Percentiles rank a stretch among this genome's conserved stretches.
Evolutionary conservation across 345 rosid species (phyloP).

Genomic region (Gossypium herbaceum): DNA sequence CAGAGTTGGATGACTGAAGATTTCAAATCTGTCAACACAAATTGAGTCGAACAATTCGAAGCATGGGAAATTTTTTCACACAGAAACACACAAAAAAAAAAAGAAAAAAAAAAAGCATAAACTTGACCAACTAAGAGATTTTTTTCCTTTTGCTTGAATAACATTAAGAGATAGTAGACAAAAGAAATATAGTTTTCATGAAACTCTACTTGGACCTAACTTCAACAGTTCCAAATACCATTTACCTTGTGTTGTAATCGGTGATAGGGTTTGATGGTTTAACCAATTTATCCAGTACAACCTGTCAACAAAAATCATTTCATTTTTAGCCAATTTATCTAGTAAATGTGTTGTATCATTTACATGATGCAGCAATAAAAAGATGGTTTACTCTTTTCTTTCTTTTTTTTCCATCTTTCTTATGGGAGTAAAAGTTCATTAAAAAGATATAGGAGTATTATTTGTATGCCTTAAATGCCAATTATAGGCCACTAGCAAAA

Average conservation of each 20-base stretch:
- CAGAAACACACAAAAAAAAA: not conserved
- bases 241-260: slow-evolving; percentile 87
- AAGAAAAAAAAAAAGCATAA: not conserved
- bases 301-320: slow-evolving; percentile 40
- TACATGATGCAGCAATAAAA: not conserved
- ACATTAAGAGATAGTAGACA: not conserved
- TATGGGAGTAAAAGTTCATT: not conserved
- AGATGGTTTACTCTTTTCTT: not conserved
- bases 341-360: not conserved
- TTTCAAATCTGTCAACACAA: not conserved
- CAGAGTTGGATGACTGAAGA: not conserved
- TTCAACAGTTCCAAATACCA: not conserved
- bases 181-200: not conserved
- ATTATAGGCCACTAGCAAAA: not conserved
- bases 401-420: not conserved
- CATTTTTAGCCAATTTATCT: not conserved
- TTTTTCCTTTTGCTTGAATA: not conserved
- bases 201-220: not conserved
- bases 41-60: not conserved
- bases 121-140: not conserved
- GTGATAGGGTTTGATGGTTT: slow-evolving; percentile 69
- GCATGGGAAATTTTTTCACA: not conserved
- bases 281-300: slow-evolving; percentile 80
- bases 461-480: not conserved
- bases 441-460: not conserved